These are phyloP conservation scores for Zelonia costaricensis DNA, from an alignment of 208 protist genomes.

Conservation along the genomic window DNA sequence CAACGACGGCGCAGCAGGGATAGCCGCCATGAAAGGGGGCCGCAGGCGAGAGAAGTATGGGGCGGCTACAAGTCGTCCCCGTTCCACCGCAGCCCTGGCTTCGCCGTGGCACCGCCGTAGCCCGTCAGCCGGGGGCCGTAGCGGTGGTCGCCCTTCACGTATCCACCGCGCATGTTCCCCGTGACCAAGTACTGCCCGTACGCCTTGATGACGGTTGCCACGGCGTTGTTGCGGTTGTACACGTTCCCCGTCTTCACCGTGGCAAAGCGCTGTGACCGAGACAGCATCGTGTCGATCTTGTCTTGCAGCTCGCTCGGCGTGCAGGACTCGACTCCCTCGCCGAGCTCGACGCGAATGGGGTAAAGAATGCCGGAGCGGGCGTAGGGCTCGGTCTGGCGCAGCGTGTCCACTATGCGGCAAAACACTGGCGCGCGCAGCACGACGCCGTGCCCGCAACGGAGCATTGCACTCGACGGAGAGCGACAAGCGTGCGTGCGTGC, in stretches of 20 bases:
- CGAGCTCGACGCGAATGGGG: conserved; percentile 82
- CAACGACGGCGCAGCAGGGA: too few relatives aligned
- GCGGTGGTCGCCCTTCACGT: conserved; percentile 83
- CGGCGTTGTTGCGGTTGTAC: conserved; percentile 64
- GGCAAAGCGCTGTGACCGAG: conserved; percentile 69
- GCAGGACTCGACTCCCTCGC: conserved; percentile 58
- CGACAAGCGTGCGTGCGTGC: background rate
- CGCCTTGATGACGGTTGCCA: conserved; percentile 57
- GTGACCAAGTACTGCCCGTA: conserved; percentile 84
- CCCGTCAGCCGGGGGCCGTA: conserved; percentile 84
- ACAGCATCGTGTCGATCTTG: conserved; percentile 61
- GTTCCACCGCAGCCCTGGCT: conserved; percentile 84
- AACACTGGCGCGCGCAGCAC: conserved; percentile 58
- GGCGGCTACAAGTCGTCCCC: conserved; percentile 71
- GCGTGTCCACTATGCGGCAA: conserved; percentile 78
- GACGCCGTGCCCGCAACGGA: conserved; percentile 4
- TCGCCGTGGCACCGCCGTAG: conserved; percentile 80
- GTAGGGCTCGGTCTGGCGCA: conserved; percentile 70
- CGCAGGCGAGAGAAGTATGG: background rate
- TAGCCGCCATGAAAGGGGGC: background rate
- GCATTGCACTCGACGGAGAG: too few relatives aligned
- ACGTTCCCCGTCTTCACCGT: conserved; percentile 75
- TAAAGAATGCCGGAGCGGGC: conserved; percentile 71
- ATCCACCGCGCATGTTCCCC: conserved; percentile 86
- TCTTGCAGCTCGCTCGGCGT: conserved; percentile 65